A percentile compares a stretch with the other conserved stretches of the same genome.
phyloP scores from a whole-genome alignment of 164 flowering plant genomes.

The Protea cynaroides region DNA sequence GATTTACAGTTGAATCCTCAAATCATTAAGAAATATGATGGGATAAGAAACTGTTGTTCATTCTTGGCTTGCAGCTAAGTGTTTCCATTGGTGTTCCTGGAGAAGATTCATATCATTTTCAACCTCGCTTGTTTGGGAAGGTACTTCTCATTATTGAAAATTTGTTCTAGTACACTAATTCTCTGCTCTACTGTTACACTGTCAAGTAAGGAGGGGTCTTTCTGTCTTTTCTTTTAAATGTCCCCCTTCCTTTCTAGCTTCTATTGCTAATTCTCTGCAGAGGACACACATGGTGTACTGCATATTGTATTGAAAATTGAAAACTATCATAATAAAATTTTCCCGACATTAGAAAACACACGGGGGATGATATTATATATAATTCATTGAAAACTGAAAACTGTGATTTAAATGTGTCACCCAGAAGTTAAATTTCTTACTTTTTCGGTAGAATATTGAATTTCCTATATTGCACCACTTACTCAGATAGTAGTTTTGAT shows the following conservation, averaged over 20 bases:
- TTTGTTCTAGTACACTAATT: not conserved
- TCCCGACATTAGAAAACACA: not conserved
- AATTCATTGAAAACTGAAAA: too few species aligned
- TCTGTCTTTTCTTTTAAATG: too few species aligned
- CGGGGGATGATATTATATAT: too few species aligned
- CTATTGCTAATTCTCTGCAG: not conserved
- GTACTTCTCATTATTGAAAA: constrained; percentile 23
- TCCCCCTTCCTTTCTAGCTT: not conserved
- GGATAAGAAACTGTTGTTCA: not conserved
- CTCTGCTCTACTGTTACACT: not conserved
- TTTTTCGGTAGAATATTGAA: not conserved
- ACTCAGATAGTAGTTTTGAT: not conserved
- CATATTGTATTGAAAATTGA: not conserved
- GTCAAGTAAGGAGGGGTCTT: not conserved
- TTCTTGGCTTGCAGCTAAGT: constrained; percentile 56
- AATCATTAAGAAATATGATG: not conserved
- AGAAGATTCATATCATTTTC: constrained; percentile 67
- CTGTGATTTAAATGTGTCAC: not conserved
- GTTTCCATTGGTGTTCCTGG: constrained; percentile 61
- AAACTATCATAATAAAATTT: not conserved
- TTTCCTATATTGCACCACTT: not conserved
- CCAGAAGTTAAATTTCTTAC: not conserved
- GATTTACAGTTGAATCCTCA: not conserved
- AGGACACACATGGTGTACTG: not conserved
- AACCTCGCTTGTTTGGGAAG: constrained; percentile 89